Evolutionary conservation across 148 eudicot species (phyloP), one percentile per base, ranked within the genome.

Genomic region (Camellia sinensis): DNA sequence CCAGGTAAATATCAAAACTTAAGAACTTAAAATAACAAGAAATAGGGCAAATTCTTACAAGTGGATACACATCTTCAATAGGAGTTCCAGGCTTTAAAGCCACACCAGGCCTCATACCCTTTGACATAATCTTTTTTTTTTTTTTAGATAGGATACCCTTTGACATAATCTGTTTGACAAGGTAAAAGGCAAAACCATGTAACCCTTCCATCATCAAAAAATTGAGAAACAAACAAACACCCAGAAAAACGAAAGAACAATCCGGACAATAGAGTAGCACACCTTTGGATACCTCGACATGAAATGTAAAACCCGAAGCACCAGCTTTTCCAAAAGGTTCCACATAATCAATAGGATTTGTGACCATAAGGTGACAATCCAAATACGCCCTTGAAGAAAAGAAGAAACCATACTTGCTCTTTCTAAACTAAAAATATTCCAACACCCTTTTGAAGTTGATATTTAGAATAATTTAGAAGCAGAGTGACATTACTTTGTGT

Each of bases 311-410:
- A 67, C 98, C 96, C 29, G 97, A 93, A 76, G 97, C 98, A 82
- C 98, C 98, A 80, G 98, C 98, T 89, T 95, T 95, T 29, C 92
- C 95, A 1, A 95, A 83, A 67, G 93, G 90, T 76, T 95, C 98
- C 57, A 93, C 98, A 83, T 93, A 93, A 83, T 86, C 93, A 78
- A 93, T 67, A 52, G 98, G 98, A 87, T 95, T 89, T 41, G 98
- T 95, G 67, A 95, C 98, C 98, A 95, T 95, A 75, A 95, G 93
- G 86, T 95, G 98, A 79, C 98, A 95, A 85, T 95, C 98, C 83
- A 95, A 80, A 85, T 95, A 95, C 43, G 97, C 96, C 82, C 97
- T 95, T 84, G 13, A 87, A 59, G 45, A 63, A 4, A 52, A 0
- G 52, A 48, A 22, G 75, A 22, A 44, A 57, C 3, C 15, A 78